Base-by-base conservation (phyloP, 371 early-diverging fungal genomes). In the Mortierella sp. region DNA sequence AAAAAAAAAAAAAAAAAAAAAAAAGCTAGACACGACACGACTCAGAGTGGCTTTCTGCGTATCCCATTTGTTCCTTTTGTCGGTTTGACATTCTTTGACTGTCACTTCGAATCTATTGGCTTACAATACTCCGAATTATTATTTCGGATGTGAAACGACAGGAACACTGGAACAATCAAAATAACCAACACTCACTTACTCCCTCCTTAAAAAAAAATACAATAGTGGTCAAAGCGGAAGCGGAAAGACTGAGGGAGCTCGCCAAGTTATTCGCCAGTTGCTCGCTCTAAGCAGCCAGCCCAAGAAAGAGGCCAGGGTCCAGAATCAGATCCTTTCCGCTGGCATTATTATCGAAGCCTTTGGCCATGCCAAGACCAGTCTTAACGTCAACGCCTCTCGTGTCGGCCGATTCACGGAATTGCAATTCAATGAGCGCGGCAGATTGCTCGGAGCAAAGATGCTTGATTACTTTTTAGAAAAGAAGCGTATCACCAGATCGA, bases 391-490 rank as follows among this genome's bases (percentile, higher is more conserved):
- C 86, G 95, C 97, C 14, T 95, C 97, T 8, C 91, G 96, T 49
- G 95, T 94, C 66, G 98, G 96, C n/a, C 91, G 93, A 61, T 97
- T 97, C 80, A 92, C 92, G 10, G 97, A 97, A 84, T 85, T 97
- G 65, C 97, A 96, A 76, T 98, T 97, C 80, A 92, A 95, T 81
- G 93, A 90, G 75, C 88, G 92, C 35, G 96, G 97, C 18, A 92
- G 93, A 12, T 92, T 99, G 84, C 87, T 93, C 9, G 97, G 98
- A 40, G 93, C 94, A 18, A 97, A 96, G 85, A 86, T 94, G 64
- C 89, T 97, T 66, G 95, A 96, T 73, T 98, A 97, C 84, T 86
- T 98, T 58, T 85, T 99, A 37, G 98, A 99, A 74, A 94, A 95
- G 84, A 86, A 86, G 58, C 90, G 97, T 35, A 89, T 96, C 12